Evolutionary conservation across 441 rosid genomes (phyloP).

Genomic region (Pelargonium myrrhifolium): DNA sequence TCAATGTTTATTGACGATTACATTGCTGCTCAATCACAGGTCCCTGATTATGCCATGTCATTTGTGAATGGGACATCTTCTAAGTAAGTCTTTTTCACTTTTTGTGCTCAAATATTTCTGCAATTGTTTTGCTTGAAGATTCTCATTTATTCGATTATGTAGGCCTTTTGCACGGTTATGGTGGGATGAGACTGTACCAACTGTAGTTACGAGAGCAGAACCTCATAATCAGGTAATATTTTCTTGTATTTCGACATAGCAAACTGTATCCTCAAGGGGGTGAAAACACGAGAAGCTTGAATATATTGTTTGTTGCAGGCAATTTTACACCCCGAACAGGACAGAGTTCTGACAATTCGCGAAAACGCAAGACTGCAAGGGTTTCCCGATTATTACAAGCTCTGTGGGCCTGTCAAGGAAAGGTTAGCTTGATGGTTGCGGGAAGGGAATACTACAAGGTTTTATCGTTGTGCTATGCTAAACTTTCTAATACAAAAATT

Average conservation of each 20-base stretch:
- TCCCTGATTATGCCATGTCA: conserved; percentile 59
- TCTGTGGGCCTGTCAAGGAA: conserved; percentile 55
- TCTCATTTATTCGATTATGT: not conserved
- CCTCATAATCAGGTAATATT: conserved; percentile 68
- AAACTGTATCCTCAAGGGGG: not conserved
- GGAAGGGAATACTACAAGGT: no score
- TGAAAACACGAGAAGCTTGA: no score
- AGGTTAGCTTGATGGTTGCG: conserved; percentile 40
- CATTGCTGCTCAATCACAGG: conserved; percentile 27
- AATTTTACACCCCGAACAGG: conserved; percentile 58
- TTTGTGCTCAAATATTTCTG: not conserved
- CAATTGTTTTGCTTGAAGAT: not conserved
- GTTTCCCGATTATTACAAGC: conserved; percentile 55
- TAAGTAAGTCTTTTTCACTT: conserved; percentile 32
- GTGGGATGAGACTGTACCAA: conserved; percentile 84
- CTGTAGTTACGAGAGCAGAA: conserved; percentile 69
- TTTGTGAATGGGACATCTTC: conserved; percentile 40
- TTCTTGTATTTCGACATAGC: not conserved
- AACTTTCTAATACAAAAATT: not conserved
- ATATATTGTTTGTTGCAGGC: conserved; percentile 23
- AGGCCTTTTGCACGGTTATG: conserved; percentile 75
- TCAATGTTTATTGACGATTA: not conserved
- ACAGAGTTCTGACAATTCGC: conserved; percentile 53
- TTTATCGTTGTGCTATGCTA: no score
- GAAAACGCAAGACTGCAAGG: conserved; percentile 71